Evolutionary conservation across 2,329 filamentous ascomycete species (phyloP).

Genomic region (Pseudogymnoascus verrucosus): DNA sequence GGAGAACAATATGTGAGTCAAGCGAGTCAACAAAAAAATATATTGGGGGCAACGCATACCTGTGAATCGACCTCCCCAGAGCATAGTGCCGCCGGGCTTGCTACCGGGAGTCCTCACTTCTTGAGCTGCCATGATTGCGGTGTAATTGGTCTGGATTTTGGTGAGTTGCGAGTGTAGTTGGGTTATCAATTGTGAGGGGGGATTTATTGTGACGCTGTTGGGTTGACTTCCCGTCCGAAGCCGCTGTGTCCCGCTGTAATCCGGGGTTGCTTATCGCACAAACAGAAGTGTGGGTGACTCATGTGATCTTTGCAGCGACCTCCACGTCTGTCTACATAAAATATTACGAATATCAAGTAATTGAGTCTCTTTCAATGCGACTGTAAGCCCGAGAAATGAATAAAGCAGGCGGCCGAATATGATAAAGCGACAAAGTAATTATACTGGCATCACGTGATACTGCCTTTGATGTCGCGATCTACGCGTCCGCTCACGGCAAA

Average conservation of each 20-base stretch:
- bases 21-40: slow-evolving; percentile 4
- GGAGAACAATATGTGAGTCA: slow-evolving; percentile 18
- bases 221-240: neutral
- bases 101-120: slow-evolving; percentile 21
- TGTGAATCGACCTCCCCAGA: slow-evolving; percentile 56
- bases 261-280: slow-evolving; percentile 2
- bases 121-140: slow-evolving; percentile 20
- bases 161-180: neutral
- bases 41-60: slow-evolving; percentile 30
- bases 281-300: neutral
- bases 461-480: neutral
- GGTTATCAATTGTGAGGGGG: neutral
- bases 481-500: neutral
- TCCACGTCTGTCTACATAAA: neutral
- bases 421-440: neutral
- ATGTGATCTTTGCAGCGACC: neutral
- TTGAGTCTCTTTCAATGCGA: neutral
- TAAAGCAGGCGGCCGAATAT: neutral
- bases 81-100: slow-evolving; percentile 35
- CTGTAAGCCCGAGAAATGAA: neutral
- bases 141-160: slow-evolving; percentile 10
- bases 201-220: neutral
- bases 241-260: slow-evolving; percentile 2
- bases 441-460: neutral
- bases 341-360: neutral